These are phyloP conservation scores for Pseudogymnoascus sp. DNA, from an alignment of 2,329 filamentous ascomycete species.

Conservation along the genomic window DNA sequence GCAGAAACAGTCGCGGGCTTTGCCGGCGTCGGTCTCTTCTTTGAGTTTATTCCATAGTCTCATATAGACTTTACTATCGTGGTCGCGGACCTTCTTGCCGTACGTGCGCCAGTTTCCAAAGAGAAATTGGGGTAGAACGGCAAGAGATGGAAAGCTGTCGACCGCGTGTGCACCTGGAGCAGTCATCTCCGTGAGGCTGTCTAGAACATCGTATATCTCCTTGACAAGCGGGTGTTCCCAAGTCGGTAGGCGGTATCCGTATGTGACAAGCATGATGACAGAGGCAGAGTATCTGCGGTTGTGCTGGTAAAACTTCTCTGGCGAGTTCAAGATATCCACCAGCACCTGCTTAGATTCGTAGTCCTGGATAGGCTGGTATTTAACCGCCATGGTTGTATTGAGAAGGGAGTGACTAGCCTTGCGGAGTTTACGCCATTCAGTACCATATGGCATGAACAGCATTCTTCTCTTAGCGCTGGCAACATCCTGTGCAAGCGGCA, in stretches of 20 bases:
- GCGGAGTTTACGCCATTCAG: slow-evolving; percentile 22
- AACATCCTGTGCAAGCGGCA: slow-evolving; percentile 30
- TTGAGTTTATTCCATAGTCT: slow-evolving; percentile 35
- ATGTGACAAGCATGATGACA: slow-evolving; percentile 35
- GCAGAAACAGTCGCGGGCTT: slow-evolving; percentile 34
- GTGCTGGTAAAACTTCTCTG: slow-evolving; percentile 31
- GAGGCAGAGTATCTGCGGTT: slow-evolving; percentile 35
- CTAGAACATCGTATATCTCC: slow-evolving; percentile 28
- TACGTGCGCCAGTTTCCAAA: slow-evolving; percentile 17
- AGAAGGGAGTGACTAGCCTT: slow-evolving; percentile 23
- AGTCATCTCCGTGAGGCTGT: slow-evolving; percentile 29
- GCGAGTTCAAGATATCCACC: slow-evolving; percentile 28
- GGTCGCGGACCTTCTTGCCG: slow-evolving; percentile 13
- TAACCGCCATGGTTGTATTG: slow-evolving; percentile 20
- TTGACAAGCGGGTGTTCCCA: slow-evolving; percentile 29
- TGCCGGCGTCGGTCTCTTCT: slow-evolving; percentile 23
- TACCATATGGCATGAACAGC: slow-evolving; percentile 24
- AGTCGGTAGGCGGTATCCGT: slow-evolving; percentile 31
- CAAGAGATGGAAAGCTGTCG: slow-evolving; percentile 28
- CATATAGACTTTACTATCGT: slow-evolving; percentile 19
- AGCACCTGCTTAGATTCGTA: slow-evolving; percentile 29
- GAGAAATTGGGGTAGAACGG: slow-evolving; percentile 21
- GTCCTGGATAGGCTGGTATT: slow-evolving; percentile 25
- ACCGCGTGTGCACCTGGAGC: slow-evolving; percentile 32
- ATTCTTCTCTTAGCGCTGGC: slow-evolving; percentile 20